Percentiles rank a stretch among this genome's conserved stretches.
Conservation (phyloP, 176 grass and related monocot genomes). For the Luzula sylvatica region DNA sequence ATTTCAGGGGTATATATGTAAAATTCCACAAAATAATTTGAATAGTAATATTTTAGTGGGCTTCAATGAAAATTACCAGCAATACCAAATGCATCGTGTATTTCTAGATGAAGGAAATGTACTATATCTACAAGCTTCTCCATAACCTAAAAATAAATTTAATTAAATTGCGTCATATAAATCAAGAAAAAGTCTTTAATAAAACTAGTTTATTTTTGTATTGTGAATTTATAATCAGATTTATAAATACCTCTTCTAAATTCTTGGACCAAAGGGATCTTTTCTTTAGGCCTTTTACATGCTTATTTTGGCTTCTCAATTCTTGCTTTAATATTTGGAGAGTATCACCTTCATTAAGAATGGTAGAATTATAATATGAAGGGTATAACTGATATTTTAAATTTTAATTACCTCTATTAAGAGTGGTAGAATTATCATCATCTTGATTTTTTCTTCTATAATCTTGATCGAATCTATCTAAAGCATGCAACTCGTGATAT, state of each 20-base stretch:
- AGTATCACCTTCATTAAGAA: slow-evolving; percentile 60
- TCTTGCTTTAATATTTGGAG: slow-evolving; percentile 87
- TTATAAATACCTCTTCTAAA: slow-evolving; percentile 83
- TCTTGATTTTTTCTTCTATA: slow-evolving; percentile 69
- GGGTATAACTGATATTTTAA: background rate
- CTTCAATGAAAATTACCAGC: slow-evolving; percentile 47
- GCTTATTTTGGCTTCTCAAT: slow-evolving; percentile 73
- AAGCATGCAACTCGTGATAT: slow-evolving; percentile 88
- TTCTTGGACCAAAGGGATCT: slow-evolving; percentile 91
- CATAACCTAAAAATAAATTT: slow-evolving; percentile 45
- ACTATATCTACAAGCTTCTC: slow-evolving; percentile 86
- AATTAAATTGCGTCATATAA: slow-evolving; percentile 5
- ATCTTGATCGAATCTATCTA: slow-evolving; percentile 91
- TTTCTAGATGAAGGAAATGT: slow-evolving; percentile 76
- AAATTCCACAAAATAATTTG: slow-evolving; percentile 3
- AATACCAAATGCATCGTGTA: slow-evolving; percentile 49
- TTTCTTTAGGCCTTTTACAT: slow-evolving; percentile 83
- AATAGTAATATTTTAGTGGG: slow-evolving; percentile 14
- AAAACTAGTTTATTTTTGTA: background rate
- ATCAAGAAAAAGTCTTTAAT: slow-evolving; percentile 2
- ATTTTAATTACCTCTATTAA: slow-evolving; percentile 48
- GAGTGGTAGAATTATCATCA: slow-evolving; percentile 29
- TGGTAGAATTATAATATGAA: slow-evolving; percentile 18
- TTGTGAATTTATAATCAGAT: slow-evolving; percentile 13
- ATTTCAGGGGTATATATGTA: slow-evolving; percentile 22